phyloP scores from a whole-genome alignment of 192 early-diverging fungal genomes.

The Obelidium mucronatum region DNA sequence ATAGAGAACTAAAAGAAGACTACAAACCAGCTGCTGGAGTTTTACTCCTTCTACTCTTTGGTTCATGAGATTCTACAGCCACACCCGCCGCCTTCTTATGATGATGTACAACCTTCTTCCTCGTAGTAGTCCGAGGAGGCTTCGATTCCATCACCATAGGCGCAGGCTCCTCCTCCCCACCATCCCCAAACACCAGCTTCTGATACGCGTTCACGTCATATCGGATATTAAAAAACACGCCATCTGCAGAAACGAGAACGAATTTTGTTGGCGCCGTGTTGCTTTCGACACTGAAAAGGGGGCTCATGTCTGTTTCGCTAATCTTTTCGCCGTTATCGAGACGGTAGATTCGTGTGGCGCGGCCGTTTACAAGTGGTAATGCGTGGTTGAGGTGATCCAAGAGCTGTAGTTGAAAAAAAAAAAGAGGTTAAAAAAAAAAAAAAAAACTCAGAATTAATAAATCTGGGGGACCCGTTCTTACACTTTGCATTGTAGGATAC shows the following conservation, averaged over 20 bases:
- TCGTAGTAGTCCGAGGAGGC: background rate
- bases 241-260: slow-evolving; percentile 55
- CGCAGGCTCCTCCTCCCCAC: background rate
- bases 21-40: no score
- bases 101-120: background rate
- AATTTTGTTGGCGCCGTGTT: slow-evolving; percentile 31
- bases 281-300: slow-evolving; percentile 19
- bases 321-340: slow-evolving; percentile 26
- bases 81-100: slow-evolving; percentile 8
- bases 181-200: slow-evolving; percentile 12
- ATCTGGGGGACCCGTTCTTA: no score
- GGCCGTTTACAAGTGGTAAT: slow-evolving; percentile 44
- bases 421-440: background rate
- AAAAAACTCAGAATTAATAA: background rate
- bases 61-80: background rate
- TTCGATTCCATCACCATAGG: background rate
- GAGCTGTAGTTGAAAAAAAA: slow-evolving; percentile 34
- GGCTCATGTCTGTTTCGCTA: background rate
- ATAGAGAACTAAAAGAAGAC: no score
- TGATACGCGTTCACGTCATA: slow-evolving; percentile 54
- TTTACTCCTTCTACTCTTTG: background rate
- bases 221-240: slow-evolving; percentile 46
- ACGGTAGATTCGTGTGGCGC: slow-evolving; percentile 47
- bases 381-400: slow-evolving; percentile 54
- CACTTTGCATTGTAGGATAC: slow-evolving; percentile 51